A percentile compares a stretch with the other conserved stretches of the same genome.
These are phyloP conservation scores for Apiospora kogelbergensis DNA, from an alignment of 2,329 filamentous ascomycete species.

Conservation along the genomic window DNA sequence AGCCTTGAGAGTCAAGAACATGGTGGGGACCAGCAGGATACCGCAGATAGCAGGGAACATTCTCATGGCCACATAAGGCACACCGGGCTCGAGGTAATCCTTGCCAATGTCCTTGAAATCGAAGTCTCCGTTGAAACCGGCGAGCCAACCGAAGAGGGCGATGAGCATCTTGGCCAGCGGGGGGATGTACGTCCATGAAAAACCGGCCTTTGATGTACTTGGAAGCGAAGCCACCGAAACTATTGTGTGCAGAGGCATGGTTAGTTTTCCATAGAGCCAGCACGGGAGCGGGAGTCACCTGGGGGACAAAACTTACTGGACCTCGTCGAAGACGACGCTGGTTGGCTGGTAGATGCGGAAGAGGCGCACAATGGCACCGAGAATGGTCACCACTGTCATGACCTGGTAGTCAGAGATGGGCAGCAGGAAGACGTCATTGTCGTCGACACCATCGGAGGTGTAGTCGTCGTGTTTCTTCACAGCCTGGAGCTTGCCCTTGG, in stretches of 20 bases:
- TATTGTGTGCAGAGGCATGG: constrained; percentile 35
- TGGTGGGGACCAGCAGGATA: constrained; percentile 82
- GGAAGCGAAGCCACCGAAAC: constrained; percentile 95
- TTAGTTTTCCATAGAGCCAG: constrained; percentile 18
- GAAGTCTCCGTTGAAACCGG: constrained; percentile 92
- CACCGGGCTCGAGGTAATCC: constrained; percentile 91
- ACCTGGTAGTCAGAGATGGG: constrained; percentile 81
- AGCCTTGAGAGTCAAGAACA: constrained; percentile 93
- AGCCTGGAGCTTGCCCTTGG: constrained; percentile 28
- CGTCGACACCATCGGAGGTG: constrained; percentile 75
- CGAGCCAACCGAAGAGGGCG: constrained; percentile 90
- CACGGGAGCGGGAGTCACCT: not conserved
- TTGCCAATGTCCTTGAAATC: constrained; percentile 99
- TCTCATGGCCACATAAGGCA: constrained; percentile 98
- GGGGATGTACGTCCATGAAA: constrained; percentile 99
- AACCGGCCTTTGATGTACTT: constrained; percentile 99
- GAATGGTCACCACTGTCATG: constrained; percentile 68
- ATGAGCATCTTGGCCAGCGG: constrained; percentile 96
- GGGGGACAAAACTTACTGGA: constrained; percentile 72
- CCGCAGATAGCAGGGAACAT: constrained; percentile 88
- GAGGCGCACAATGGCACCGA: constrained; percentile 78
- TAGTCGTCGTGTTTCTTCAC: constrained; percentile 54
- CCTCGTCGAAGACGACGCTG: constrained; percentile 98
- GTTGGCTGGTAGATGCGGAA: constrained; percentile 96
- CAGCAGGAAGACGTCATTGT: constrained; percentile 90